These are phyloP conservation scores for Parathielavia appendiculata DNA, from an alignment of 495 filamentous ascomycete genomes.

Conservation along the genomic window DNA sequence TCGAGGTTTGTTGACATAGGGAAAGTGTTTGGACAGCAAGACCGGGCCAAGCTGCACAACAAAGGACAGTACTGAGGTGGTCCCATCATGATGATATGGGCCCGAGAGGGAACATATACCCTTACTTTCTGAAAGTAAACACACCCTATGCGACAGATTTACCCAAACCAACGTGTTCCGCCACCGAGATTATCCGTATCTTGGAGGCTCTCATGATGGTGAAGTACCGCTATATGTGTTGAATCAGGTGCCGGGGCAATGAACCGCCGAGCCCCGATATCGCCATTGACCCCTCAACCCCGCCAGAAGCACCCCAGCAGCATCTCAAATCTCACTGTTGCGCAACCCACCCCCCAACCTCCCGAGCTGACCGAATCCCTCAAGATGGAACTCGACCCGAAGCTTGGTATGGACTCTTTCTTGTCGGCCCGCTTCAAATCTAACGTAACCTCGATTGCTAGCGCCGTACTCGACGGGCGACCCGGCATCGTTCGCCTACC, in stretches of 20 bases:
- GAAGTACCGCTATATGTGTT: too few relatives aligned
- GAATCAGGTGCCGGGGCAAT: neutral
- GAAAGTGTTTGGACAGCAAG: too few relatives aligned
- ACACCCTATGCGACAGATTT: too few relatives aligned
- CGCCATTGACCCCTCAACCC: constrained; percentile 7
- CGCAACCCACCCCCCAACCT: neutral
- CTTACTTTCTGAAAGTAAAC: too few relatives aligned
- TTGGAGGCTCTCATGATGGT: too few relatives aligned
- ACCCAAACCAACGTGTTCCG: too few relatives aligned
- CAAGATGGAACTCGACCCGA: constrained; percentile 39
- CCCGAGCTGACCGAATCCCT: neutral
- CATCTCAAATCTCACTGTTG: neutral
- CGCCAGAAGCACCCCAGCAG: constrained; percentile 4
- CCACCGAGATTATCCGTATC: too few relatives aligned
- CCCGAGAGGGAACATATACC: too few relatives aligned
- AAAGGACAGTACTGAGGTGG: too few relatives aligned
- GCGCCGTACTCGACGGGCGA: constrained; percentile 76
- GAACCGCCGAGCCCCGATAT: constrained; percentile 1
- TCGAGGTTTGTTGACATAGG: too few relatives aligned
- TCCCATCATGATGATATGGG: too few relatives aligned
- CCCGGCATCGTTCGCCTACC: constrained; percentile 77
- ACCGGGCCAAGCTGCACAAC: too few relatives aligned
- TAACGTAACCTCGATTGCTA: constrained; percentile 33
- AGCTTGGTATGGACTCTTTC: constrained; percentile 3
- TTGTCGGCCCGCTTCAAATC: neutral